Base-by-base conservation (phyloP, 441 rosid genomes). In the Erodium trifolium region DNA sequence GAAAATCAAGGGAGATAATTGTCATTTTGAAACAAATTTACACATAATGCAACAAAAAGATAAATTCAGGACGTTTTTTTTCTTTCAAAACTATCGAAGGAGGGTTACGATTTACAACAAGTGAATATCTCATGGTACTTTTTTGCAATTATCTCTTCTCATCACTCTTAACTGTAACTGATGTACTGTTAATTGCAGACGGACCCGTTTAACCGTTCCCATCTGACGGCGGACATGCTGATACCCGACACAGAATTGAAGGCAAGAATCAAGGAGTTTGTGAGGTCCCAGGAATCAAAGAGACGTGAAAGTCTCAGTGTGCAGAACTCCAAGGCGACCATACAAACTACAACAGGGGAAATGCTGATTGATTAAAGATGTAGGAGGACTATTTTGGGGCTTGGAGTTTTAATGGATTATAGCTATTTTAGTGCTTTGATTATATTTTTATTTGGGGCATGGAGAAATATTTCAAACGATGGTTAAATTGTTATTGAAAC, bases 141-240 rank as follows among this genome's bases (percentile, higher is more conserved):
- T 23, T 23, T 23, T 23, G 27, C 27, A 23, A 2, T 23, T 23
- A 23, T 23, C 27, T 23, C 27, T 70, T 57, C 3, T 17, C 9
- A 27, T 14, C 9, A 47, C 17, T 73, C 27, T 0, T 23, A 23
- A 23, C 27, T 23, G 27, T 23, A 23, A 23, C 27, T 23, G 27
- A 23, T 63, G 68, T 64, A 19, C 27, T 6, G 71, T 69, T 17
- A 71, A 76, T 39, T 80, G 82, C 92, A 95, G 98, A 82, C 91
- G 2, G 99, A 95, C 69, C 99, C 98, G 0, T 95, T 95, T 85
- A 90, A 88, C 76, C 88, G 99, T 41, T 90, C 97, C 57, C 95
- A 90, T 74, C 92, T 92, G 35, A 89, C 97, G 0, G 86, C 73
- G 2, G 98, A 95, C 69, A 92, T 92, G 99, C 79, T 95, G 79